Conservation (phyloP, 2,329 filamentous ascomycete species). For the Shiraia sp. region DNA sequence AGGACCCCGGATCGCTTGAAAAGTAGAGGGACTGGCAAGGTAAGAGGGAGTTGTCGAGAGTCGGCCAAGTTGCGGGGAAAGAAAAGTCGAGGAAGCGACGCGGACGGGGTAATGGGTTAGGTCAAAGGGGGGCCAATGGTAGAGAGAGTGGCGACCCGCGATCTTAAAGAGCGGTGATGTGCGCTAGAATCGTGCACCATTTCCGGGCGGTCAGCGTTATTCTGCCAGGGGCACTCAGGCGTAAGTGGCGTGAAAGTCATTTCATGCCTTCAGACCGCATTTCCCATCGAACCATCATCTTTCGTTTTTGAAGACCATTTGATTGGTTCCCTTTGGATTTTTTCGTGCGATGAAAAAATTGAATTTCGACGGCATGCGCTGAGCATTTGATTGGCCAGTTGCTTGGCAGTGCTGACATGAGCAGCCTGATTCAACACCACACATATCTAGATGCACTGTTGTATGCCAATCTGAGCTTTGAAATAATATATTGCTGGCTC, state of each 20-base stretch:
- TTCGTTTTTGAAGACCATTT: constrained; percentile 5
- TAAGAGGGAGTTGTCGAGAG: background rate
- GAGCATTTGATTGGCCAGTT: background rate
- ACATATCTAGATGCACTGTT: too few relatives aligned
- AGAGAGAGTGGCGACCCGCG: constrained; percentile 29
- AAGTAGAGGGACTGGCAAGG: constrained; percentile 13
- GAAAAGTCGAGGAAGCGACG: background rate
- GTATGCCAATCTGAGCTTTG: background rate
- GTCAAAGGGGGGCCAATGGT: too few relatives aligned
- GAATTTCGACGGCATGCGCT: background rate
- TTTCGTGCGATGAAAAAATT: too few relatives aligned
- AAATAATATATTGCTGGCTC: background rate
- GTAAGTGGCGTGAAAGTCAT: constrained; percentile 38
- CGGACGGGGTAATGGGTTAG: too few relatives aligned
- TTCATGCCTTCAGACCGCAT: constrained; percentile 12
- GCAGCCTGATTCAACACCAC: too few relatives aligned
- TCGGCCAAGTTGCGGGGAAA: constrained; percentile 1
- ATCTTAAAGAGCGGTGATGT: constrained; percentile 27
- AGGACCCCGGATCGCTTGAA: background rate
- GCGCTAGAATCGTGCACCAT: constrained; percentile 13
- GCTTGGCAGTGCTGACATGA: too few relatives aligned
- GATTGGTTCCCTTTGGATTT: too few relatives aligned
- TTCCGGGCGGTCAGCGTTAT: constrained; percentile 15
- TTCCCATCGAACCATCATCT: constrained; percentile 21
- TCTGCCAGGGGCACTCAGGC: constrained; percentile 28